Evolutionary conservation across 2,329 filamentous ascomycete genomes (phyloP), one percentile per base, ranked within the genome.

Genomic region (Anthostomella pinea): DNA sequence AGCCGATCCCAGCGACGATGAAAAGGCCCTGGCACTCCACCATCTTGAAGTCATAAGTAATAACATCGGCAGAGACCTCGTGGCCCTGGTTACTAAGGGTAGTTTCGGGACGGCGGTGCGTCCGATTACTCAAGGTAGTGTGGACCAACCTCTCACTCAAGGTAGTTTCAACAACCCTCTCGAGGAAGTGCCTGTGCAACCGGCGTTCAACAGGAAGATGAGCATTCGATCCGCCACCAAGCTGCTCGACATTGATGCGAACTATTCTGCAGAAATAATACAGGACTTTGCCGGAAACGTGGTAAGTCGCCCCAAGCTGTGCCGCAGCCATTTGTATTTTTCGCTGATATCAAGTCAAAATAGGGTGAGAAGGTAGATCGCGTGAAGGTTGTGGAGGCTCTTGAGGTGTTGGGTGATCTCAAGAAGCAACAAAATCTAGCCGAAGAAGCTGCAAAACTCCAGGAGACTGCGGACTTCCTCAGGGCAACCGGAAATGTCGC

Each of bases 211-310:
- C n/a, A 38, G 46, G 19, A 41, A 41, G 17, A 59, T 58, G 53
- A 53, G 46, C 20, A 40, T 54, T 14, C 21, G 39, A 20, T 43
- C 52, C 2, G 56, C 56, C 1, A 44, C 48, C 18, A 39, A 30
- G 9, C n/a, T 57, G 1, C 39, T 61, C 2, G 41, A 46, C 2
- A 41, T 60, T 14, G 56, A 59, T 8, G 25, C 48, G 1, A 29
- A 43, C 8, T 61, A 38, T 21, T 39, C 53, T 3, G 43, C 52
- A 2, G 54, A 60, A 4, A 30, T 60, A 5, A 56, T 59, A 4
- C 39, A 45, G n/a, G 51, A 48, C 10, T 51, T 55, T 25, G 53
- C 52, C 23, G 21, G 23, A 15, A 42, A 49, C 36, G 30, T 51
- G 18, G 57, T 59, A 48, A 39, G 51, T 44, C 11, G 28, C 36